Evolutionary conservation across 495 filamentous ascomycete species (phyloP).

Genomic region (Penicillium desertorum): DNA sequence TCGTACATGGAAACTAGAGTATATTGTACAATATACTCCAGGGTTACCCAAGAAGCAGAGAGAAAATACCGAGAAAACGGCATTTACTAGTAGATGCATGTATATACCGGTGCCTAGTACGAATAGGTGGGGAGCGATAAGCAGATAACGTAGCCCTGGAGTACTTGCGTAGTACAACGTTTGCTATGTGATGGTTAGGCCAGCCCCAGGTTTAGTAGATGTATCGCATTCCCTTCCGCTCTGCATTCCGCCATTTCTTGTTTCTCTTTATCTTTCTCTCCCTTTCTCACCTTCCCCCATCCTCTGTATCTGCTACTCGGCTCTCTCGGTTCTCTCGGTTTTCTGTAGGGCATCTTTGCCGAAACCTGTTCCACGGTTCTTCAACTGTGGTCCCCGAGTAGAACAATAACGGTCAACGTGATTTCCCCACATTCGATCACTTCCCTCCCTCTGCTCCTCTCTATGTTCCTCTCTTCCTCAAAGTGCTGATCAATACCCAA

Average conservation of each 20-base stretch:
- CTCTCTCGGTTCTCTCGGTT: slow-evolving; percentile 9
- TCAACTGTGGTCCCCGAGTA: slow-evolving; percentile 22
- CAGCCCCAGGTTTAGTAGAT: slow-evolving; percentile 8
- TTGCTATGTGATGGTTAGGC: slow-evolving; percentile 1
- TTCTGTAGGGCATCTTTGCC: slow-evolving; percentile 5
- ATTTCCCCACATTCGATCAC: slow-evolving; percentile 12
- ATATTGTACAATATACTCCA: neutral
- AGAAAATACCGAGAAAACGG: no score
- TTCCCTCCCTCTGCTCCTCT: neutral
- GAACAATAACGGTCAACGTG: slow-evolving; percentile 12
- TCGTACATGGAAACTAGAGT: neutral
- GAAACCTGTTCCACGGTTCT: slow-evolving; percentile 28
- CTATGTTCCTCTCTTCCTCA: neutral
- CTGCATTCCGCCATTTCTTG: slow-evolving; percentile 17
- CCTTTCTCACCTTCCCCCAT: slow-evolving; percentile 10
- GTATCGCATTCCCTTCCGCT: slow-evolving; percentile 20
- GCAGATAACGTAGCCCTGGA: slow-evolving; percentile 7
- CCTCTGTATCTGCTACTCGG: slow-evolving; percentile 6
- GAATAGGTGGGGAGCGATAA: slow-evolving; percentile 6
- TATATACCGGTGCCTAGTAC: slow-evolving; percentile 5
- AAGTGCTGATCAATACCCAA: neutral
- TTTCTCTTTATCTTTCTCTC: slow-evolving; percentile 12
- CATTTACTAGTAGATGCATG: neutral
- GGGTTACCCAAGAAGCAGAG: no score
- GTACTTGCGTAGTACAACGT: slow-evolving; percentile 13